phyloP scores from a whole-genome alignment of 495 filamentous ascomycete genomes.

The Tuber borchii region DNA sequence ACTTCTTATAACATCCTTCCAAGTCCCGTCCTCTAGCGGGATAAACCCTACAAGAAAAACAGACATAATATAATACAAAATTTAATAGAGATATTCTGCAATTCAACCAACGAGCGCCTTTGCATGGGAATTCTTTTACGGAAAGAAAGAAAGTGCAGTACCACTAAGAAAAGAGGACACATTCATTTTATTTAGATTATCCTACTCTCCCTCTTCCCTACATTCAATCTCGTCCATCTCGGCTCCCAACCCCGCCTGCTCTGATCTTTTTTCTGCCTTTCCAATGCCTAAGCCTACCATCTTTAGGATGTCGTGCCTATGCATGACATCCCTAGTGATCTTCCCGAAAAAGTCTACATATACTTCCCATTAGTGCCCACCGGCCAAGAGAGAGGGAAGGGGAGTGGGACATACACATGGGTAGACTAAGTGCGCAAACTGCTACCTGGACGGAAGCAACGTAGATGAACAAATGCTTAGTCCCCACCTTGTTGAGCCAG shows the following conservation, averaged over 20 bases:
- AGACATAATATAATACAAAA: not conserved
- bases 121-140: not conserved
- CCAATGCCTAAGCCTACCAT: slow-evolving; percentile 42
- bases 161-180: not conserved
- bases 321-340: slow-evolving; percentile 63
- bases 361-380: slow-evolving; percentile 3
- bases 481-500: slow-evolving; percentile 60
- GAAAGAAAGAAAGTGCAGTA: not conserved
- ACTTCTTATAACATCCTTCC: not conserved
- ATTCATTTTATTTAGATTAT: not conserved
- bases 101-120: not conserved
- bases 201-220: not conserved
- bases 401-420: slow-evolving; percentile 34
- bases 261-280: not conserved
- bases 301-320: slow-evolving; percentile 63
- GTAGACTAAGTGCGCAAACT: slow-evolving; percentile 14
- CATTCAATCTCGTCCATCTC: not conserved
- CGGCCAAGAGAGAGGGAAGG: not conserved
- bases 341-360: slow-evolving; percentile 71
- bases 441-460: slow-evolving; percentile 68
- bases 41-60: not conserved
- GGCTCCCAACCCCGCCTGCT: not conserved
- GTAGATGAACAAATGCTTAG: slow-evolving; percentile 60
- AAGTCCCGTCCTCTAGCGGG: not conserved
- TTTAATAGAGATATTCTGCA: not conserved